Percentiles rank a stretch among this genome's conserved stretches.
Evolutionary conservation across 1,139 yeast genomes (phyloP).

Genomic region (Blastobotrys arbuscula): DNA sequence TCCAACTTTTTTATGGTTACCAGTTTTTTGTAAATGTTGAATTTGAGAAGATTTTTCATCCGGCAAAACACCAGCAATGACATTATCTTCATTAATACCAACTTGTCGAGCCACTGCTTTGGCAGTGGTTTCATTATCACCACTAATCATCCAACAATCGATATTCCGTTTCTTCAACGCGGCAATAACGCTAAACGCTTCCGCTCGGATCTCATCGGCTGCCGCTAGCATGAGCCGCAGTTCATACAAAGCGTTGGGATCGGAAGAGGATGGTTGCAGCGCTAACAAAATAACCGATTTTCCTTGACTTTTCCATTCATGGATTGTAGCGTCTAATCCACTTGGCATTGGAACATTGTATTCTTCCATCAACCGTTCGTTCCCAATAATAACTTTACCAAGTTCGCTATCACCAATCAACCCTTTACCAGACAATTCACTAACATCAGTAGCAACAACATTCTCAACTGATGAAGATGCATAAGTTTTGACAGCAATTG

Average conservation of each 20-base stretch:
- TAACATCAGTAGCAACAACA: constrained; percentile 26
- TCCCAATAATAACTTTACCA: constrained; percentile 48
- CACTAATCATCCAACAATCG: constrained; percentile 66
- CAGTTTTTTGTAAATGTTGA: constrained; percentile 45
- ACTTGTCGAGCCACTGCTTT: constrained; percentile 59
- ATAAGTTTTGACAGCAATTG: constrained; percentile 50
- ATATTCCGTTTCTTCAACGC: constrained; percentile 42
- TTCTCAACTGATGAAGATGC: constrained; percentile 39
- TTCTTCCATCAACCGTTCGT: constrained; percentile 52
- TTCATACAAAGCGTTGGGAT: no score
- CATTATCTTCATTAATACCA: constrained; percentile 48
- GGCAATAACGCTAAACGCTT: constrained; percentile 49
- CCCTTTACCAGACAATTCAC: constrained; percentile 53
- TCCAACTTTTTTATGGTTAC: constrained; percentile 16
- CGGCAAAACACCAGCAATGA: constrained; percentile 72
- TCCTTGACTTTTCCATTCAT: constrained; percentile 58
- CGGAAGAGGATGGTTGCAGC: no score
- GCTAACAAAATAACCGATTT: constrained; percentile 61
- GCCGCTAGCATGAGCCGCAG: constrained; percentile 51
- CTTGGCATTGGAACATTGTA: constrained; percentile 36
- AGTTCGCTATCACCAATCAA: constrained; percentile 41
- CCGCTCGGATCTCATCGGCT: constrained; percentile 60
- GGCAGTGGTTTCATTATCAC: constrained; percentile 67
- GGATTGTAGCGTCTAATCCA: constrained; percentile 28
- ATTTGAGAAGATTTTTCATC: constrained; percentile 62